Conservation (phyloP, 2,329 filamentous ascomycete species). For the Phialophora macrospora region DNA sequence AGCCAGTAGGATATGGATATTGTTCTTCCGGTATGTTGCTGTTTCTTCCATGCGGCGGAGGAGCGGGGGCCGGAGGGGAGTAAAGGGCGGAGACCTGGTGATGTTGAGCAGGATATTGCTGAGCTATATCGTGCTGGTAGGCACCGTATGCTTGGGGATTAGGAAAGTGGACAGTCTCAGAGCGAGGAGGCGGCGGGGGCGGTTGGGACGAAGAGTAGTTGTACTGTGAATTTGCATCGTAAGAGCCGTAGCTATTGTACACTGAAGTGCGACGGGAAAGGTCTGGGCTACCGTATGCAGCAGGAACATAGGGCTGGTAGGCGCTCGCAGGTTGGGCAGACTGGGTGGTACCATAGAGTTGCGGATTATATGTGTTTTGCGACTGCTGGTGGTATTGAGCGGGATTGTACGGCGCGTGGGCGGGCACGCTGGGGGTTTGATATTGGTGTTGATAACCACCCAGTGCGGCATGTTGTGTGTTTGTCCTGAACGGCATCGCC, state of each 20-base stretch:
- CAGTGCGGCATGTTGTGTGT: slow-evolving; percentile 50
- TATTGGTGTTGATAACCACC: slow-evolving; percentile 60
- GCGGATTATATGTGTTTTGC: slow-evolving; percentile 70
- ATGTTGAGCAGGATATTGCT: slow-evolving; percentile 26
- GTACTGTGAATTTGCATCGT: slow-evolving; percentile 41
- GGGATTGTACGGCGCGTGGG: slow-evolving; percentile 64
- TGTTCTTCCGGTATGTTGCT: slow-evolving; percentile 31
- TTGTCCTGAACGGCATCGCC: slow-evolving; percentile 47
- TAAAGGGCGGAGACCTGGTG: slow-evolving; percentile 28
- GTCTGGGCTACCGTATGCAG: slow-evolving; percentile 51
- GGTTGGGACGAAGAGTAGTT: slow-evolving; percentile 40
- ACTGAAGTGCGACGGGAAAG: slow-evolving; percentile 32
- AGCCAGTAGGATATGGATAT: slow-evolving; percentile 26
- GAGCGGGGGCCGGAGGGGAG: slow-evolving; percentile 46
- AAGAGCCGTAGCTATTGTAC: slow-evolving; percentile 36
- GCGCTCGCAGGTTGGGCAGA: slow-evolving; percentile 32
- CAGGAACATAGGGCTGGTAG: slow-evolving; percentile 57
- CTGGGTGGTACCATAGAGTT: slow-evolving; percentile 55
- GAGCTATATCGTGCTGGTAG: slow-evolving; percentile 30
- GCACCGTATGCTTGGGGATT: slow-evolving; percentile 29
- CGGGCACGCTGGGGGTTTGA: slow-evolving; percentile 46
- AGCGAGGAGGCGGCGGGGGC: slow-evolving; percentile 41
- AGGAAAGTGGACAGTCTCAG: slow-evolving; percentile 23
- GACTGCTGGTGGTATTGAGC: slow-evolving; percentile 59
- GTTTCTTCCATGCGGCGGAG: slow-evolving; percentile 45